Evolutionary conservation across 805 yeast genomes (phyloP), one percentile per base, ranked within the genome.

Genomic region (Saccharomyces eubayanus): DNA sequence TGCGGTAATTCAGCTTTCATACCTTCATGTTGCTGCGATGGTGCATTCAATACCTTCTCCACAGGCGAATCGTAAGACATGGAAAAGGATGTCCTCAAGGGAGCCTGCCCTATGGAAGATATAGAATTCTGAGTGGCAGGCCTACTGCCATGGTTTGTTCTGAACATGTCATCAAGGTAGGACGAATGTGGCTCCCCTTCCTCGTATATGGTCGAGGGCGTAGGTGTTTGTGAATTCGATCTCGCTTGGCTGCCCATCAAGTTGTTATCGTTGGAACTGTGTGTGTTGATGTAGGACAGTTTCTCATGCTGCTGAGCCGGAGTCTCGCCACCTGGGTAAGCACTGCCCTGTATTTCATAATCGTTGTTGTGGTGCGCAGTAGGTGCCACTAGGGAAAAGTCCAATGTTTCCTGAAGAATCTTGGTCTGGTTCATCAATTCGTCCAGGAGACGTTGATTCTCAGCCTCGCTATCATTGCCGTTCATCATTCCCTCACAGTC

Each of bases 291-390:
- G 40, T 59, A 58, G 6, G 55, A 49, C 8, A 63, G 40, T 47
- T 55, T 58, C 50, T 63, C 67, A 28, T 63, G 67, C 48, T 62
- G 65, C 45, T 56, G 56, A 6, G 67, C 66, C 2, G 67, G 67
- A 2, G 60, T 58, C 50, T 49, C 51, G 8, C 53, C 54, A 11
- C 51, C 43, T 36, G 43, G 43, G 12, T 36, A 36, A 16, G 43
- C 43, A 16, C 43, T 36, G 16, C 43, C 43, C 12, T 36, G 43
- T 3, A 36, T 36, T 10, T 16, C 20, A 16, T 36, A 36, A 36
- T 36, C 43, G 9, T 36, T 21, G 20, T 36, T 36, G 21, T 16
- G 43, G 21, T 36, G 43, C 10, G 24, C 21, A 16, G 43, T 16
- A 11, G 43, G 43, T 16, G 43, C 6, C 43, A 36, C 43, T 10